phyloP scores from a whole-genome alignment of 768 basidiomycete species.

The Lentinus brumalis region DNA sequence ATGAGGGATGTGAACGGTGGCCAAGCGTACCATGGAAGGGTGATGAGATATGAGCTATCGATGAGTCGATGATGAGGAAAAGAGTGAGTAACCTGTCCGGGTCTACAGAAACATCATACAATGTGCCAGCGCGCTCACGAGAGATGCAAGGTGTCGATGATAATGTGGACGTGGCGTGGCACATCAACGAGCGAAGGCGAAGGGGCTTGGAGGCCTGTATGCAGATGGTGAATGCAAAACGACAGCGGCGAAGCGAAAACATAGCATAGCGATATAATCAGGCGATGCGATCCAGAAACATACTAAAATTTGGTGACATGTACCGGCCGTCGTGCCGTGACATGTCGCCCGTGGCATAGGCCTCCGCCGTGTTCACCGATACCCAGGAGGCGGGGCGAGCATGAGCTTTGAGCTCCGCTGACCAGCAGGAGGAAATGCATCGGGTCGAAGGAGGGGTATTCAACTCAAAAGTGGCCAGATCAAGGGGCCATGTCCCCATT shows the following conservation, averaged over 20 bases:
- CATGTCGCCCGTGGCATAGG: not conserved
- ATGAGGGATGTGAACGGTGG: conserved; percentile 2
- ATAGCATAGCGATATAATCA: conserved; percentile 25
- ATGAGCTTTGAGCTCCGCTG: not conserved
- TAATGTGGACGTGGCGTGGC: too few species aligned
- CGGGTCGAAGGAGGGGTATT: not conserved
- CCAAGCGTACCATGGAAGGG: not conserved
- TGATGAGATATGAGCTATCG: too few species aligned
- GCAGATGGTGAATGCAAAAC: not conserved
- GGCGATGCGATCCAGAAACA: conserved; percentile 4
- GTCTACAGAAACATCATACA: not conserved
- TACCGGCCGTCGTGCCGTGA: not conserved
- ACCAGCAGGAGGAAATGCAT: too few species aligned
- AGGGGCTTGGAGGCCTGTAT: conserved; percentile 2
- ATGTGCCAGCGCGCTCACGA: not conserved
- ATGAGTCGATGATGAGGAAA: too few species aligned
- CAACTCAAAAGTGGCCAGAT: not conserved
- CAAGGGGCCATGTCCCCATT: not conserved
- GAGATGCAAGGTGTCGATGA: not conserved
- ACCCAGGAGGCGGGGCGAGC: not conserved
- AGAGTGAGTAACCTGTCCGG: not conserved
- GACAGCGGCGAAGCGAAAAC: conserved; percentile 6
- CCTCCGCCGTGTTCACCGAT: not conserved
- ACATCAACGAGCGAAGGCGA: not conserved
- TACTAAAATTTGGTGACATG: not conserved